These are phyloP conservation scores for Cladophialophora chaetospira DNA, from an alignment of 2,329 filamentous ascomycete species.

Conservation along the genomic window DNA sequence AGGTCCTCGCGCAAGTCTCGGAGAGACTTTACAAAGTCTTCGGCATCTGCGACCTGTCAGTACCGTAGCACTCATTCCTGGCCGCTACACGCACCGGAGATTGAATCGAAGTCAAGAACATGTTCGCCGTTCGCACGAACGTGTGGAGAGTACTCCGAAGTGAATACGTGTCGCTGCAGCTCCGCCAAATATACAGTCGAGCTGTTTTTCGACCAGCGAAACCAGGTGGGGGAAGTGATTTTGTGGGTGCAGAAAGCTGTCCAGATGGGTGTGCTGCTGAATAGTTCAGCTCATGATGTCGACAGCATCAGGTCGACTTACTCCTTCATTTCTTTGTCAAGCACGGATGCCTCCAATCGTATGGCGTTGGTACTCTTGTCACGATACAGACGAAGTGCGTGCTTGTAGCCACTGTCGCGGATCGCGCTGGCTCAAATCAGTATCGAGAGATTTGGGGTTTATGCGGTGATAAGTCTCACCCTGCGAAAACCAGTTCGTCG, in stretches of 20 bases:
- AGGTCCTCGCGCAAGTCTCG: slow-evolving; percentile 34
- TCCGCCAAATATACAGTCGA: slow-evolving; percentile 53
- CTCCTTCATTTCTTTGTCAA: slow-evolving; percentile 54
- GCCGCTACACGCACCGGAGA: slow-evolving; percentile 35
- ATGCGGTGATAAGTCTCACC: slow-evolving; percentile 39
- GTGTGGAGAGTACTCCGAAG: slow-evolving; percentile 51
- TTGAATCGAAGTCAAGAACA: slow-evolving; percentile 42
- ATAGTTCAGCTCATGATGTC: slow-evolving; percentile 6
- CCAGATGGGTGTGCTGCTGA: slow-evolving; percentile 59
- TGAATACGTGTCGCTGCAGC: slow-evolving; percentile 56
- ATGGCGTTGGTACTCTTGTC: slow-evolving; percentile 56
- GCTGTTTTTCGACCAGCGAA: slow-evolving; percentile 38
- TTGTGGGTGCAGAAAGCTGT: slow-evolving; percentile 58
- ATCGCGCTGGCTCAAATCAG: slow-evolving; percentile 49
- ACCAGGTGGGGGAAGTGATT: slow-evolving; percentile 51
- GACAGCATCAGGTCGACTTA: slow-evolving; percentile 32
- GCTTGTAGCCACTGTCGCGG: slow-evolving; percentile 53
- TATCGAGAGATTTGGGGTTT: not conserved
- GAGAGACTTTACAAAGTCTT: slow-evolving; percentile 41
- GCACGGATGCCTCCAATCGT: slow-evolving; percentile 59
- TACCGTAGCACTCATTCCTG: not conserved
- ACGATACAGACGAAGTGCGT: slow-evolving; percentile 57
- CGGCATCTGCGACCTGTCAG: slow-evolving; percentile 39
- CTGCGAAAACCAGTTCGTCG: slow-evolving; percentile 53
- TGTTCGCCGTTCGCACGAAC: slow-evolving; percentile 41